Percentiles rank a stretch among this genome's conserved stretches.
phyloP scores from a whole-genome alignment of 108 stramenopile species.

The Conticribra guillardii region DNA sequence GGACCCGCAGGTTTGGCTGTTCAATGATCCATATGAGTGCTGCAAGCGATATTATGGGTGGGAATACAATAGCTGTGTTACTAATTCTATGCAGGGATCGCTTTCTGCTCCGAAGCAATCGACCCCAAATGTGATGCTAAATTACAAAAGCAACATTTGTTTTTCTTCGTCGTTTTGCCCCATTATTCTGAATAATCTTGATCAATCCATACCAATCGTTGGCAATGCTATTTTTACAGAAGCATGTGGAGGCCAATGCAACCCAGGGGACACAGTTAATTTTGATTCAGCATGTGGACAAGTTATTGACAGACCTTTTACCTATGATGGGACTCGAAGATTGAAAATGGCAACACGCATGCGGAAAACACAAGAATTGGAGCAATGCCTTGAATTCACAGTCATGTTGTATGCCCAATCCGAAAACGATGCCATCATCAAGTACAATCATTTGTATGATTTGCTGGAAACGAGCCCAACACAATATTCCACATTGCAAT shows the following conservation, averaged over 20 bases:
- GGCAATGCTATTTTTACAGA: background rate
- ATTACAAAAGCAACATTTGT: background rate
- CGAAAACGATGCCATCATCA: background rate
- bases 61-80: constrained; percentile 1
- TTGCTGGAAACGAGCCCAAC: background rate
- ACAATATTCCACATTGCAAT: background rate
- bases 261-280: background rate
- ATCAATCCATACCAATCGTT: background rate
- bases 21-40: background rate
- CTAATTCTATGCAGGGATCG: background rate
- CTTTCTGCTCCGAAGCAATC: background rate
- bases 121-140: background rate
- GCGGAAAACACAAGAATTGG: background rate
- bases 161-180: background rate
- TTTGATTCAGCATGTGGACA: background rate
- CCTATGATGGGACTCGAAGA: background rate
- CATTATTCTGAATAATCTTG: background rate
- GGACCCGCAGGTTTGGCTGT: background rate
- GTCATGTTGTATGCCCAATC: background rate
- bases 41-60: constrained; percentile 11
- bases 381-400: background rate
- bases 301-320: background rate
- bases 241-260: background rate
- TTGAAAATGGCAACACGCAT: background rate
- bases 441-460: background rate